Evolutionary conservation across 2,329 filamentous ascomycete species (phyloP), one percentile per base, ranked within the genome.

Genomic region (Ophiostoma sp.): DNA sequence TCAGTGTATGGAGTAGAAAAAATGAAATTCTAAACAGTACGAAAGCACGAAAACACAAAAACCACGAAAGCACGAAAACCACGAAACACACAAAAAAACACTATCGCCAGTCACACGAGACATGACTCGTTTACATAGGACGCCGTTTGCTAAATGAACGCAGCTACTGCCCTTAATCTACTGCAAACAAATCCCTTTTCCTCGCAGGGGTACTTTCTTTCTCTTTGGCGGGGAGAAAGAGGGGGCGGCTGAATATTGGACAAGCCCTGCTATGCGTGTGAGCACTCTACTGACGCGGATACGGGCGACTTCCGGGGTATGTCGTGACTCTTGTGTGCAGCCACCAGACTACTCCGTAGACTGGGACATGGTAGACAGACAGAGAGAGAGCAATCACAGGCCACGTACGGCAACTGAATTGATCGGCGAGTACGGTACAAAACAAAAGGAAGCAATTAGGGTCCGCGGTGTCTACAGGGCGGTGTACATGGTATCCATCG

Each of bases 221-320:
- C n/a, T 8, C 8, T 13, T 57, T 23, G 52, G 52, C 52, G 52
- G 52, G 23, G 52, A 13, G 52, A 23, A 57, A 57, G 52, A 57
- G 52, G 52, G 52, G 52, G 52, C 52, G 52, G 52, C 52, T 57
- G 52, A 57, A 15, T 57, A 57, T 57, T 57, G 52, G 44, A 57
- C 23, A 7, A 57, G 23, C 52, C 52, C 52, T 57, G 13, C 11
- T 17, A 17, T 39, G 7, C 36, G 36, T 39, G 27, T 39, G 36
- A 39, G 36, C 10, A 4, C 10, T 41, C 4, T 52, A 17, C 13
- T 7, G 57, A 6, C 13, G 27, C 57, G 57, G 57, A 64, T 35
- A 31, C 57, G 31, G 57, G 27, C 57, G 57, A 35, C 11, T 35
- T 64, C 57, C 57, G 57, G 31, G 8, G n/a, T 27, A 52, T n/a